Conservation (phyloP, 345 rosid genomes). For the Hibiscus tridactylites region DNA sequence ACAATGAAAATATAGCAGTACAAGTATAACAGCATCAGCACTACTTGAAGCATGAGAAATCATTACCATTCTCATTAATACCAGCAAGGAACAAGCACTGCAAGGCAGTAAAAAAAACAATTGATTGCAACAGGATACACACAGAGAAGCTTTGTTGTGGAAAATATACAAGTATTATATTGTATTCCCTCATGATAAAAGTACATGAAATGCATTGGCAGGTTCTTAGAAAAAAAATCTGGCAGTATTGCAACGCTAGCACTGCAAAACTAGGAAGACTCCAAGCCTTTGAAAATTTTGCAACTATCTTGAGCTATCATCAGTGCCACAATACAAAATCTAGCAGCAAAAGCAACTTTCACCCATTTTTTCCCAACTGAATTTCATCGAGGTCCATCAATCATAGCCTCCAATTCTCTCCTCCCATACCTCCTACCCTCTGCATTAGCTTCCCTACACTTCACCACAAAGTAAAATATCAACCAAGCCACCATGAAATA, state of each 20-base stretch:
- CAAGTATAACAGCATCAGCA: not conserved
- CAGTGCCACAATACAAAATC: constrained; percentile 23
- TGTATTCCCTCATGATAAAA: constrained; percentile 23
- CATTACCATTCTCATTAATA: constrained; percentile 20
- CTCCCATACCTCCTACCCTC: constrained; percentile 74
- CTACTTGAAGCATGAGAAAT: constrained; percentile 10
- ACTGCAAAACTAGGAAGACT: constrained; percentile 26
- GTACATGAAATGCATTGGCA: constrained; percentile 28
- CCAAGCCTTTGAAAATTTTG: constrained; percentile 25
- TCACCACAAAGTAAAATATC: constrained; percentile 64
- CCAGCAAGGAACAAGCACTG: constrained; percentile 12
- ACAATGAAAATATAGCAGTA: not conserved
- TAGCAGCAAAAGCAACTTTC: constrained; percentile 12
- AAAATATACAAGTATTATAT: constrained; percentile 37
- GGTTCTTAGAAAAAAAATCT: constrained; percentile 22
- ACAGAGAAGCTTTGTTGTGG: constrained; percentile 33
- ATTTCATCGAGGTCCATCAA: constrained; percentile 62
- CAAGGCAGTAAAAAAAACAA: constrained; percentile 25
- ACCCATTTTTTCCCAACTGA: constrained; percentile 6
- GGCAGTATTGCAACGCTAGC: constrained; percentile 27
- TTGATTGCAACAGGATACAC: constrained; percentile 34
- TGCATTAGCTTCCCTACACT: constrained; percentile 61
- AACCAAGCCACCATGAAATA: constrained; percentile 90
- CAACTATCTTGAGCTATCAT: constrained; percentile 19
- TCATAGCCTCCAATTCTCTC: constrained; percentile 72